These are phyloP conservation scores for Phlyctochytrium bullatum DNA, from an alignment of 192 early-diverging fungal species.

Conservation along the genomic window DNA sequence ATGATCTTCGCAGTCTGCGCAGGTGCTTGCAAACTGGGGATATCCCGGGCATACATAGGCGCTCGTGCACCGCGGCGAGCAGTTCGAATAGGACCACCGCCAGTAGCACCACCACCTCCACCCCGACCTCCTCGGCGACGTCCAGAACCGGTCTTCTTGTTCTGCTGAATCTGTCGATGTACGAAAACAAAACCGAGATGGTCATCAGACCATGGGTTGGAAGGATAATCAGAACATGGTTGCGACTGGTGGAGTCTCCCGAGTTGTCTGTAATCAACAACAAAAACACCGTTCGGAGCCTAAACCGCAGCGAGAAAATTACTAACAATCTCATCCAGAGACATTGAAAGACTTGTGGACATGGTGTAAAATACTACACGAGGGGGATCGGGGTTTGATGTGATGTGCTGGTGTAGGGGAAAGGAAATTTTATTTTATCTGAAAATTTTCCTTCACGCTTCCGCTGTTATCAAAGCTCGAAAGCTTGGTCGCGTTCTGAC, in stretches of 20 bases:
- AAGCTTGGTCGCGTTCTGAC: too few relatives aligned
- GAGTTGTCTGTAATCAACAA: too few relatives aligned
- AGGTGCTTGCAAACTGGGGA: too few relatives aligned
- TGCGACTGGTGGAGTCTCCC: too few relatives aligned
- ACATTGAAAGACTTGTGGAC: constrained; percentile 17
- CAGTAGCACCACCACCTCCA: constrained; percentile 6
- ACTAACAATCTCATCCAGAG: constrained; percentile 30
- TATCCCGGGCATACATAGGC: constrained; percentile 1
- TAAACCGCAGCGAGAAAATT: not conserved
- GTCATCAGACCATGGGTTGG: too few relatives aligned
- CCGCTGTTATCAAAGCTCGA: constrained; percentile 12
- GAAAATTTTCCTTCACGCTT: not conserved
- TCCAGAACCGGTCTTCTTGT: constrained; percentile 18
- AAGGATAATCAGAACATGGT: too few relatives aligned
- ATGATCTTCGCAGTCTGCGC: constrained; percentile 26
- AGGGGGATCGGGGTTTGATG: too few relatives aligned
- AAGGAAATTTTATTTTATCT: constrained; percentile 4
- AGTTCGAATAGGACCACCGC: constrained; percentile 24
- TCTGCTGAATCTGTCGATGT: constrained; percentile 21
- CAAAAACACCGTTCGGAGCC: too few relatives aligned
- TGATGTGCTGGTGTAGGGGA: not conserved
- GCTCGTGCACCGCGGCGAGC: constrained; percentile 1
- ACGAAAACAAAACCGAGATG: too few relatives aligned
- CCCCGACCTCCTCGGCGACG: constrained; percentile 11
- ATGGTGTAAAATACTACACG: too few relatives aligned